A percentile compares a stretch with the other conserved stretches of the same genome.
These are phyloP conservation scores for Erythrobasidium hasegawianum DNA, from an alignment of 1,284 basidiomycete genomes.

Conservation along the genomic window DNA sequence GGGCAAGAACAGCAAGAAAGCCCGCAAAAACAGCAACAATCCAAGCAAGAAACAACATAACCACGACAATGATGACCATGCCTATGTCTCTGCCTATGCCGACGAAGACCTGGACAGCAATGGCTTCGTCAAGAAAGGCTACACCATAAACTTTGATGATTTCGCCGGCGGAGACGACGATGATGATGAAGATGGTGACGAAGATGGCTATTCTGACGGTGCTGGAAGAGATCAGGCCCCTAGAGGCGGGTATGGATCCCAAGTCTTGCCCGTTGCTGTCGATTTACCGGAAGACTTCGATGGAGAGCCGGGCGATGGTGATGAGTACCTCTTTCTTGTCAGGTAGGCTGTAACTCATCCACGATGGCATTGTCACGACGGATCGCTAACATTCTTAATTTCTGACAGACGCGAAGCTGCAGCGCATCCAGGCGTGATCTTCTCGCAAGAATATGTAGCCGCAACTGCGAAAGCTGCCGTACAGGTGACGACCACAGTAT, in stretches of 20 bases:
- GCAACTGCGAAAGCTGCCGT: conserved; percentile 22
- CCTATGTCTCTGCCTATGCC: neutral
- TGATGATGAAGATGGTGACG: conserved; percentile 17
- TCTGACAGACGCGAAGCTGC: conserved; percentile 34
- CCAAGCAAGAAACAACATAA: neutral
- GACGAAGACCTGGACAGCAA: conserved; percentile 1
- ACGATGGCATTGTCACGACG: too few relatives aligned
- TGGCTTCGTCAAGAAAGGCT: conserved; percentile 30
- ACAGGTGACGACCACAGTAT: neutral
- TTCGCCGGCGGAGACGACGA: conserved; percentile 1
- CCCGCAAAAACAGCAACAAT: neutral
- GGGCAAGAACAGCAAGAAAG: conserved; percentile 2
- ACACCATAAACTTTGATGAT: conserved; percentile 28
- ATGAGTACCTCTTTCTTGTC: conserved; percentile 59
- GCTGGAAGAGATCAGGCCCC: conserved; percentile 36
- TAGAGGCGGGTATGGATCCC: conserved; percentile 42
- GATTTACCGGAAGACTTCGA: conserved; percentile 52
- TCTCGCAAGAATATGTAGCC: neutral
- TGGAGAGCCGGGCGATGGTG: conserved; percentile 59
- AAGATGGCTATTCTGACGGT: too few relatives aligned
- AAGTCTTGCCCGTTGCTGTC: conserved; percentile 42
- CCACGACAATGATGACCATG: too few relatives aligned
- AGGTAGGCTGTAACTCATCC: conserved; percentile 36
- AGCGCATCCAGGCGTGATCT: conserved; percentile 20
- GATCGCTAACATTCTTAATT: too few relatives aligned